Evolutionary conservation across 306 rosid species (phyloP), one percentile per base, ranked within the genome.

Genomic region (Cucumis cinereus): DNA sequence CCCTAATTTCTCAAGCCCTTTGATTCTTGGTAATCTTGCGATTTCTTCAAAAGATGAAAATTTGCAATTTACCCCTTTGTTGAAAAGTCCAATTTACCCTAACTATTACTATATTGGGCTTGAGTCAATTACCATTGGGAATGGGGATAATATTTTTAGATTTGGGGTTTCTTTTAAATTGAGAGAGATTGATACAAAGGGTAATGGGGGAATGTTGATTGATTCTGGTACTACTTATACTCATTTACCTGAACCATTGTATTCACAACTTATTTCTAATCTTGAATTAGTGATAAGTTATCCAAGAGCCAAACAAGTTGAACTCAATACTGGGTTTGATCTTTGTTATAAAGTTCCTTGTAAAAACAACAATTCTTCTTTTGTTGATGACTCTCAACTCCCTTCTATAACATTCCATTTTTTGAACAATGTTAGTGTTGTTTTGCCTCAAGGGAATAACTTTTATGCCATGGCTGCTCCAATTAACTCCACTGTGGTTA

Each of bases 171-270:
- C 86, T 52, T 30, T 56, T 41, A 82, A 69, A 40, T 75, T 87
- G 75, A 87, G 82, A 60, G 88, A 82, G 58, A 78, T 87, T 67
- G 90, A 87, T 71, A 60, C 86, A 33, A 79, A 56, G 38, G 88
- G 90, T 43, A 84, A 87, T 84, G 90, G 90, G 19, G 88, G 85
- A 0, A 67, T 87, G 85, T 35, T 87, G 73, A 84, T 87, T 10
- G 90, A 87, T 76, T 82, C 90, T 2, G 90, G 90, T 40, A 87
- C 90, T n/a, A 87, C 90, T 10, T 87, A 87, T 16, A 82, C 90
- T 22, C 90, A 87, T 45, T 80, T 84, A 11, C 88, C 90, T 15
- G 86, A 82, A 77, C 88, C 88, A 43, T 69, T 82, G 17, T 87
- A 84, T 76, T 87, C 90, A n/a, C 83, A 78, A 17, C 52, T 87